Percentiles rank a stretch among this genome's conserved stretches.
Evolutionary conservation across 805 yeast genomes (phyloP).

Genomic region (Clavispora fructus): DNA sequence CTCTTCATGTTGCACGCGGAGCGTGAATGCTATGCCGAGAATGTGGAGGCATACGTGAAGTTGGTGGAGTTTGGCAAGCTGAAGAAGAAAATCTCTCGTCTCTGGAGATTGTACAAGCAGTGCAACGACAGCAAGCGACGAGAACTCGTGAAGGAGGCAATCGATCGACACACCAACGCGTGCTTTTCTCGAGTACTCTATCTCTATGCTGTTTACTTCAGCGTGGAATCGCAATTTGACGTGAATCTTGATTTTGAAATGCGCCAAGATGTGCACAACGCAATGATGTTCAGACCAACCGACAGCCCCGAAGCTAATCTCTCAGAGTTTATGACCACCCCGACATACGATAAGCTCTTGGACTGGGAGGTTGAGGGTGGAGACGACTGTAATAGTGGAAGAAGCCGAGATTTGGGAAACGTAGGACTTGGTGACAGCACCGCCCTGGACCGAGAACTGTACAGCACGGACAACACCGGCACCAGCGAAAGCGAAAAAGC

Average conservation of each 20-base stretch:
- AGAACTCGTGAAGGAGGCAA: not conserved
- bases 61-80: slow-evolving; percentile 48
- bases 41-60: slow-evolving; percentile 64
- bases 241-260: slow-evolving; percentile 60
- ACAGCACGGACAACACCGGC: too few relatives aligned
- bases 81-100: slow-evolving; percentile 37
- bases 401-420: too few relatives aligned
- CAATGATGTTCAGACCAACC: slow-evolving; percentile 19
- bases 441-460: too few relatives aligned
- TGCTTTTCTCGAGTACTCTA: slow-evolving; percentile 59
- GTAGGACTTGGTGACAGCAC: too few relatives aligned
- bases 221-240: slow-evolving; percentile 62
- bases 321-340: slow-evolving; percentile 9
- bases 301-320: slow-evolving; percentile 1
- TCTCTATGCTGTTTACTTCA: slow-evolving; percentile 61
- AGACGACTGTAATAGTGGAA: not conserved
- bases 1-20: slow-evolving; percentile 63
- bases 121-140: slow-evolving; percentile 4
- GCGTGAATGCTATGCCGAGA: slow-evolving; percentile 66
- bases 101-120: slow-evolving; percentile 15
- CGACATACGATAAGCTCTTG: slow-evolving; percentile 5
- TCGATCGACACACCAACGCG: slow-evolving; percentile 40
- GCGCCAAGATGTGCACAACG: slow-evolving; percentile 37
- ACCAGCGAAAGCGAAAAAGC: not conserved
- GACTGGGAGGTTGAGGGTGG: not conserved